Base-by-base conservation (phyloP, 768 basidiomycete genomes). In the Chiua virens region DNA sequence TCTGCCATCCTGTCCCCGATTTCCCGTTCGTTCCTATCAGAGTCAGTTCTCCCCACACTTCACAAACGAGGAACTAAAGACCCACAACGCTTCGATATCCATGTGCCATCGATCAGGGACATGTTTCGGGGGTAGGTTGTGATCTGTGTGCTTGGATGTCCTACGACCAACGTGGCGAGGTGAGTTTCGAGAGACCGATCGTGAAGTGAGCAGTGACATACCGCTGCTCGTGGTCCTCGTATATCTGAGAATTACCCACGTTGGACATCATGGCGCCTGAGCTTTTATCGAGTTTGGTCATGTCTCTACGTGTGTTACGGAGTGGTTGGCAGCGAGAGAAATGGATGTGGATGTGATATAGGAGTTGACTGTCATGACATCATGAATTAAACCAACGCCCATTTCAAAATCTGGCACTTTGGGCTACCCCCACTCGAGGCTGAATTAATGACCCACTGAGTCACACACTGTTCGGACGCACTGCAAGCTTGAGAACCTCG, bases 191-290 rank as follows among this genome's bases (percentile, higher is more conserved):
- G 13, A 44, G 46, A 18, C 17, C 20, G 47, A 28, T 30, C 30
- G 27, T 27, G 6, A 27, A 27, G 27, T 14, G 13, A 14, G 30
- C 2, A 30, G 13, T 30, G 25, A 57, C 70, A 10, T 59, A 75
- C 78, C 74, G 74, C 56, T 81, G 79, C 45, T 81, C 79, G 20
- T 73, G 70, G 42, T 67, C 76, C 39, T 77, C 69, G 63, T 80
- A 76, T 37, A 75, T 66, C 27, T 79, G 79, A 3, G 70, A 59
- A 54, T 75, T 77, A n/a, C 77, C 78, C 38, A 76, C 75, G 46
- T 75, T 76, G 42, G 79, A 79, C 61, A 74, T 73, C 78, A 80
- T 80, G 53, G 77, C 65, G 14, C 68, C 63, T 10, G 66, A 63
- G 47, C 50, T 57, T 42, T 40, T 41, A 36, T 64, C 56, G 17